Evolutionary conservation across 192 early-diverging fungal species (phyloP).

Genomic region (Coemansia aciculifera): DNA sequence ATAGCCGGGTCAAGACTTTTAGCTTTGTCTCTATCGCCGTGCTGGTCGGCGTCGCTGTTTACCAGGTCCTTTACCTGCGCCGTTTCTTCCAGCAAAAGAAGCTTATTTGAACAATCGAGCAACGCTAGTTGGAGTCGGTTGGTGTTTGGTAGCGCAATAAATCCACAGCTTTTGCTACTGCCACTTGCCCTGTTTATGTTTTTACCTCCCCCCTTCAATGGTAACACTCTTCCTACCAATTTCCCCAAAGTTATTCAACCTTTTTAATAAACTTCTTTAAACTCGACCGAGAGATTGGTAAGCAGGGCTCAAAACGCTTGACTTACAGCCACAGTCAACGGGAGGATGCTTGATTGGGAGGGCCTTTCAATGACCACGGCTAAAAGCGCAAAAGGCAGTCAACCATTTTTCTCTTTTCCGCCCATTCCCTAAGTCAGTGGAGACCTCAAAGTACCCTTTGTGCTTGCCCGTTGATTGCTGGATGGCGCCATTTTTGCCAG

Average conservation of each 20-base stretch:
- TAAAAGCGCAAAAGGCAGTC: not conserved
- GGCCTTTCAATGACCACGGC: not conserved
- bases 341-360: not conserved
- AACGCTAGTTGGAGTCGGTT: not conserved
- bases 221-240: not conserved
- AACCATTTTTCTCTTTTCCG: not conserved
- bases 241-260: too few species aligned
- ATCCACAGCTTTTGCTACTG: not conserved
- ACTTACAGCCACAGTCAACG: not conserved
- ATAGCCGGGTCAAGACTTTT: constrained; percentile 73
- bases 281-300: not conserved
- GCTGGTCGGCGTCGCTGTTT: constrained; percentile 67
- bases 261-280: too few species aligned
- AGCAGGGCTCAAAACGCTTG: not conserved
- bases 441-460: not conserved
- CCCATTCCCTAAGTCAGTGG: not conserved
- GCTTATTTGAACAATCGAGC: constrained; percentile 58
- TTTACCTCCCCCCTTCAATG: not conserved
- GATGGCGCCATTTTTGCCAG: not conserved
- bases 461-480: not conserved
- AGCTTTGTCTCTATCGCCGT: constrained; percentile 74
- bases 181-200: too few species aligned
- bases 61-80: constrained; percentile 84
- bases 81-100: constrained; percentile 89
- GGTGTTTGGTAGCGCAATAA: not conserved